phyloP scores from a whole-genome alignment of 2,329 filamentous ascomycete species.

The Achaetomium macrosporum region DNA sequence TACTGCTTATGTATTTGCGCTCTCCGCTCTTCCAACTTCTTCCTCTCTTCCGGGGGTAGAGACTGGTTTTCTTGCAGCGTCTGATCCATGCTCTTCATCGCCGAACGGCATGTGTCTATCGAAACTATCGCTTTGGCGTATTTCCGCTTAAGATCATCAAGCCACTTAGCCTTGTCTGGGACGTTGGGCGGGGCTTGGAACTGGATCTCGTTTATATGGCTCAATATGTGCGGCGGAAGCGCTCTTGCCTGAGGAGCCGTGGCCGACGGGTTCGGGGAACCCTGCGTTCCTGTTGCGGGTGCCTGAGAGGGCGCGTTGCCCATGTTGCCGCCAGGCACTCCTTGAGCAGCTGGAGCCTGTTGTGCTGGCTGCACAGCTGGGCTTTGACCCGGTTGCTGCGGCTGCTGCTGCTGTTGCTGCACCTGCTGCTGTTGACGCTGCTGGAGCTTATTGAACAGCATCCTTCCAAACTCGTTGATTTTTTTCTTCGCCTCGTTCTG shows the following conservation, averaged over 20 bases:
- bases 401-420: constrained; percentile 21
- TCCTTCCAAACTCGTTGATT: constrained; percentile 55
- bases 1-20: constrained; percentile 41
- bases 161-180: constrained; percentile 42
- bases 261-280: constrained; percentile 4
- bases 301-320: constrained; percentile 2
- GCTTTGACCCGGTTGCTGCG: constrained; percentile 19
- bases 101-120: constrained; percentile 43
- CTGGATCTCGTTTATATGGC: constrained; percentile 43
- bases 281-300: constrained; percentile 1
- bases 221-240: constrained; percentile 39
- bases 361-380: constrained; percentile 9
- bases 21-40: constrained; percentile 39
- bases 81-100: constrained; percentile 37
- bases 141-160: constrained; percentile 41
- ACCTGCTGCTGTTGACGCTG: constrained; percentile 31
- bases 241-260: constrained; percentile 10
- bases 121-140: constrained; percentile 44
- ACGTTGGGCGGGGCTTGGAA: constrained; percentile 41
- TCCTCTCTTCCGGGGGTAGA: constrained; percentile 43
- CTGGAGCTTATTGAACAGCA: constrained; percentile 44
- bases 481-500: constrained; percentile 50
- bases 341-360: constrained; percentile 8
- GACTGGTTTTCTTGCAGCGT: constrained; percentile 39
- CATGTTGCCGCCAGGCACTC: constrained; percentile 14